A percentile compares a stretch with the other conserved stretches of the same genome.
phyloP scores from a whole-genome alignment of 805 yeast species.

The Candida pseudoglaebosa region DNA sequence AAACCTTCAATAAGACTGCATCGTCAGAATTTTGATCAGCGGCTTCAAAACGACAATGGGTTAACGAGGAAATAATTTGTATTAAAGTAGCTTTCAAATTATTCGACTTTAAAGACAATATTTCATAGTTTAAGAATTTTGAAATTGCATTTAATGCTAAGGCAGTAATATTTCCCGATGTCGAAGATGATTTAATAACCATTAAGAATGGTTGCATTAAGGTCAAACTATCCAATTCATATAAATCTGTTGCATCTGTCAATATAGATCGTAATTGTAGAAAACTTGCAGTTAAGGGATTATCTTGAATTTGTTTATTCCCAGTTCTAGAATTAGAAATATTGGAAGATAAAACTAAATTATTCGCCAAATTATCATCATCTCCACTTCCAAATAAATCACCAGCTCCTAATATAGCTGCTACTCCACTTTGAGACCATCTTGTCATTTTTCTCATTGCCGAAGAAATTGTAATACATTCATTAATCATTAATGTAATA shows the following conservation, averaged over 20 bases:
- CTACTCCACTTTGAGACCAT: conserved; percentile 74
- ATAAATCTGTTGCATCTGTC: conserved; percentile 47
- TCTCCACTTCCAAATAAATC: conserved; percentile 44
- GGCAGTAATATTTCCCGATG: conserved; percentile 82
- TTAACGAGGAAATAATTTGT: conserved; percentile 68
- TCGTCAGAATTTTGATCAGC: conserved; percentile 91
- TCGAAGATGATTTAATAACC: conserved; percentile 76
- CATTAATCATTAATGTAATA: conserved; percentile 78
- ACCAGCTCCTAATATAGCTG: conserved; percentile 75
- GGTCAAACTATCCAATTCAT: conserved; percentile 64
- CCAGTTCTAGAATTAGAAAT: conserved; percentile 4
- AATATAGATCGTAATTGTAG: conserved; percentile 73
- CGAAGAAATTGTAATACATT: conserved; percentile 79
- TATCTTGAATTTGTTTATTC: conserved; percentile 15
- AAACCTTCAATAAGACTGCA: conserved; percentile 79
- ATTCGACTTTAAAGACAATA: conserved; percentile 53
- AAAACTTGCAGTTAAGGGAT: conserved; percentile 74
- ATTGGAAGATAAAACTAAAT: conserved; percentile 20
- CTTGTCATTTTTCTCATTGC: conserved; percentile 76
- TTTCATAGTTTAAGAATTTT: conserved; percentile 66
- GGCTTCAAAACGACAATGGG: conserved; percentile 95
- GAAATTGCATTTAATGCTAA: conserved; percentile 73
- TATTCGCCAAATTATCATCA: conserved; percentile 28
- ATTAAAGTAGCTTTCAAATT: conserved; percentile 56
- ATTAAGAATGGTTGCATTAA: conserved; percentile 83